phyloP scores from a whole-genome alignment of 179 eudicot species.

The Silene coronaria region DNA sequence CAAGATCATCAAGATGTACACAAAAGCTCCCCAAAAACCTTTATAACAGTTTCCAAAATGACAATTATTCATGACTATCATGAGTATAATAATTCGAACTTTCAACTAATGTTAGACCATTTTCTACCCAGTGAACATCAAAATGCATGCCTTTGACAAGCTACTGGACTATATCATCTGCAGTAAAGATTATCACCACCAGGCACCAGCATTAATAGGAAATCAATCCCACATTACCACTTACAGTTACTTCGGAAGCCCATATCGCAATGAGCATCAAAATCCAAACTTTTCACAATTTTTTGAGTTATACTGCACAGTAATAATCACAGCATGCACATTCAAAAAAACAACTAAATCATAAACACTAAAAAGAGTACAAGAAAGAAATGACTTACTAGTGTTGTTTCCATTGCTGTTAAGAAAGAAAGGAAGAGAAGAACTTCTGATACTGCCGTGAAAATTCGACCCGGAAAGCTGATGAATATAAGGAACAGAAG shows the following conservation, averaged over 20 bases:
- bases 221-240: not conserved
- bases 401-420: constrained; percentile 28
- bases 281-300: not conserved
- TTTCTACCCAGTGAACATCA: not conserved
- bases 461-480: constrained; percentile 29
- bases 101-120: not conserved
- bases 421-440: constrained; percentile 24
- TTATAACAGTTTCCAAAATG: not conserved
- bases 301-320: not conserved
- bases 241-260: not conserved
- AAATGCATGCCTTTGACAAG: not conserved
- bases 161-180: too few species aligned
- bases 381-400: constrained; percentile 21
- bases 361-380: constrained; percentile 23
- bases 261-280: not conserved
- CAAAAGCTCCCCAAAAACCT: not conserved
- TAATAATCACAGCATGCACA: constrained; percentile 9
- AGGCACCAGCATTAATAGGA: too few species aligned
- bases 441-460: constrained; percentile 23
- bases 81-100: not conserved
- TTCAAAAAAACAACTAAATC: not conserved
- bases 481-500: constrained; percentile 28
- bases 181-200: not conserved
- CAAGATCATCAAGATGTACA: not conserved
- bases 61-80: not conserved